phyloP scores from a whole-genome alignment of 2,329 filamentous ascomycete genomes.

The Septoria linicola region DNA sequence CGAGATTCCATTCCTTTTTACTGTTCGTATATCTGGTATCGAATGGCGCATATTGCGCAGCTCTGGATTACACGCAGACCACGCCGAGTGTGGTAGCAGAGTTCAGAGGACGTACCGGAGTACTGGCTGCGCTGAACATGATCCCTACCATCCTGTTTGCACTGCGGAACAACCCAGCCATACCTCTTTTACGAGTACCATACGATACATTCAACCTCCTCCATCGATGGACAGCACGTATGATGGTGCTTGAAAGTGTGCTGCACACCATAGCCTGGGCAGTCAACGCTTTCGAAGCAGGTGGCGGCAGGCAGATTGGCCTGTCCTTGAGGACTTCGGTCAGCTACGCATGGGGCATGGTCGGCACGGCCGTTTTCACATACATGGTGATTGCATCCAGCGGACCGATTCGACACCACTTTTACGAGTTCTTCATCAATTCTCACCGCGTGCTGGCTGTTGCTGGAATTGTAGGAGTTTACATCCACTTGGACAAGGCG shows the following conservation, averaged over 20 bases:
- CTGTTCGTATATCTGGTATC: conserved; percentile 65
- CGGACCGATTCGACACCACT: conserved; percentile 72
- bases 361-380: conserved; percentile 63
- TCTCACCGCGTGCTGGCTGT: conserved; percentile 75
- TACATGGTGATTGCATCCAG: conserved; percentile 73
- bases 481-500: conserved; percentile 72
- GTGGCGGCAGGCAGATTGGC: conserved; percentile 60
- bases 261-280: conserved; percentile 73
- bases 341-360: conserved; percentile 65
- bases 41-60: conserved; percentile 75
- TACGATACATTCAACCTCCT: conserved; percentile 96
- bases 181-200: conserved; percentile 75
- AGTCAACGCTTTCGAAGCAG: conserved; percentile 61
- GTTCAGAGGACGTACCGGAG: conserved; percentile 80
- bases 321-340: conserved; percentile 56
- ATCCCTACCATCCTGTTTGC: conserved; percentile 85
- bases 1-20: conserved; percentile 72
- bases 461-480: conserved; percentile 67
- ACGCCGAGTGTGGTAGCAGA: conserved; percentile 66
- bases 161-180: conserved; percentile 89
- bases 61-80: conserved; percentile 55
- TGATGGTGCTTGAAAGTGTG: conserved; percentile 66
- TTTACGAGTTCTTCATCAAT: conserved; percentile 92
- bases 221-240: conserved; percentile 78
- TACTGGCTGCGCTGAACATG: conserved; percentile 84